Evolutionary conservation across 352 stramenopile genomes (phyloP), one percentile per base, ranked within the genome.

Genomic region (Phytopythium delawarense): DNA sequence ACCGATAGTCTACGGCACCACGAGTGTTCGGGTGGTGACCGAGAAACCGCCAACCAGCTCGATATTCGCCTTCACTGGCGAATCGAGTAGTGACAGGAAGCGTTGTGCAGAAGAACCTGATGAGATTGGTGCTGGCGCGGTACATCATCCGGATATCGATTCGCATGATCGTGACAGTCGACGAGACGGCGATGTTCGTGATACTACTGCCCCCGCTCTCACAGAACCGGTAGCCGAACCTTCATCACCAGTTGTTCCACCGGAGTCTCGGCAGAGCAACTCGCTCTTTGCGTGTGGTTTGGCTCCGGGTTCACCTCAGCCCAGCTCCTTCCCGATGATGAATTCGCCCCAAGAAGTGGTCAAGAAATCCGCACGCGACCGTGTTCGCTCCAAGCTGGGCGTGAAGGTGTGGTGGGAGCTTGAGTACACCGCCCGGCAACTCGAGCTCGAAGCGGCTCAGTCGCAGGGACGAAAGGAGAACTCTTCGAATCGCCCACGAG

Each of bases 371-470:
- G 55, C 55, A 21, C 35, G 55, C 13, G 55, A 51, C 6, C 23
- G 42, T 18, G 13, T 30, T 12, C 53, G 13, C 5, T 28, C 56
- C n/a, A 90, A 92, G 39, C 66, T 92, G 0, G 80, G 80, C 18
- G 70, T 74, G 32, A 76, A 70, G 45, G 62, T 87, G 20, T 92
- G 81, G 83, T 92, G 76, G 75, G 76, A 88, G 48, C 66, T 92
- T 0, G 75, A 88, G 32, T 89, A 88, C 57, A 75, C 66, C 0
- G 76, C 76, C 8, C 57, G 62, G n/a, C 62, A 49, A 32, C 59
- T 88, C 12, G 61, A 76, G 49, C 57, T 61, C 58, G 61, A 75
- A 53, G 53, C 63, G 4, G 16, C 63, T 12, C 52, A 66, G 40
- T 37, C 60, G 7, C 50, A 59, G 0, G 46, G 65, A 44, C 46